Evolutionary conservation across 371 early-diverging fungal genomes (phyloP), one percentile per base, ranked within the genome.

Genomic region (Apophysomyces trapeziformis): DNA sequence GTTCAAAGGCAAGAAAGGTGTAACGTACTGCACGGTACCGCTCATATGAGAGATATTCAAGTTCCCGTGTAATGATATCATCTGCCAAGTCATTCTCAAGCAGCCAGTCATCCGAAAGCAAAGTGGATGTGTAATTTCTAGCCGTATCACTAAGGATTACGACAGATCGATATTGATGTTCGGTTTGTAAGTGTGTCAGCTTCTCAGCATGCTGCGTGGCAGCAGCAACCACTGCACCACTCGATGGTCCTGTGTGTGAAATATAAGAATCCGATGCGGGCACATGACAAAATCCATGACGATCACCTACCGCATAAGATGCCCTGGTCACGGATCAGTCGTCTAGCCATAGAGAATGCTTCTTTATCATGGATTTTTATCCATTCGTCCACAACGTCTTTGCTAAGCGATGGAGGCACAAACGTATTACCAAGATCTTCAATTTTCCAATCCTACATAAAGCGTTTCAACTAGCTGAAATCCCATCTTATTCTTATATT

Each of bases 371-470:
- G 81, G 18, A 92, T 79, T 64, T 90, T 85, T 50, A 88, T 67
- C 93, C 93, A 93, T 61, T 74, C 76, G 65, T 93, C 94, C 0
- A 93, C 80, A 16, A 84, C 60, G 2, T 67, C 61, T n/a, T 68
- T 73, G 41, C 87, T 85, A 39, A 93, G 66, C 3, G 85, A 78
- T 3, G 75, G 64, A 9, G 93, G 92, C 0, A 88, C 79, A 74
- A 88, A 87, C 57, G 82, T 87, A 58, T 83, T 88, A 4, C 94
- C 94, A 16, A 92, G 75, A 63, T 93, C 93, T 71, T 93, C 94
- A 21, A 93, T 73, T 56, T 85, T 84, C 90, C 93, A 92, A 41
- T 85, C 85, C 65, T 86, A 73, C 38, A 73, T n/a, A 73, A 37
- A 57, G 2, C 4, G 63, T 12, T 1, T 6, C 2, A 61, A 8